These are phyloP conservation scores for Macrolepiota albuminosa DNA, from an alignment of 768 basidiomycete genomes.

Conservation along the genomic window DNA sequence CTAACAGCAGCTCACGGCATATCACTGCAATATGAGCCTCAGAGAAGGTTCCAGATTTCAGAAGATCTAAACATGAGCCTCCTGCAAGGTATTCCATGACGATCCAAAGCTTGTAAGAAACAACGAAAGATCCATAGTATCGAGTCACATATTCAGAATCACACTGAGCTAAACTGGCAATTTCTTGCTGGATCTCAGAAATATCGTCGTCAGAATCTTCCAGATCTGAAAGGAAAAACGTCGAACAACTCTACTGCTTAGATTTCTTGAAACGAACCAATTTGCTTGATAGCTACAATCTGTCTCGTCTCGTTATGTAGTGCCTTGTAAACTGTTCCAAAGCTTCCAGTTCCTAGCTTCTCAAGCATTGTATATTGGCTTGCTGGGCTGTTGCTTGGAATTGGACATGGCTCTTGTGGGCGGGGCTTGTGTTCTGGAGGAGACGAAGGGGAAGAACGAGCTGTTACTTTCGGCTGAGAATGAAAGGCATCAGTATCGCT, in stretches of 20 bases:
- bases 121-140: slow-evolving; percentile 96
- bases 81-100: slow-evolving; percentile 99
- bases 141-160: slow-evolving; percentile 95
- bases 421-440: slow-evolving; percentile 40
- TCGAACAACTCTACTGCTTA: neutral
- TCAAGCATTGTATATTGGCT: slow-evolving; percentile 90
- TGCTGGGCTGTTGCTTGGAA: slow-evolving; percentile 76
- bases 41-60: slow-evolving; percentile 86
- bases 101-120: slow-evolving; percentile 98
- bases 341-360: slow-evolving; percentile 96
- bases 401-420: slow-evolving; percentile 56
- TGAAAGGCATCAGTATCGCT: slow-evolving; percentile 31
- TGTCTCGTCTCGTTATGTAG: slow-evolving; percentile 92
- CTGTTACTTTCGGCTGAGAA: slow-evolving; percentile 34
- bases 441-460: slow-evolving; percentile 47
- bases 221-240: slow-evolving; percentile 53
- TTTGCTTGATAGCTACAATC: slow-evolving; percentile 97
- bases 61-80: slow-evolving; percentile 95
- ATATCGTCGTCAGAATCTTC: slow-evolving; percentile 99
- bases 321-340: slow-evolving; percentile 96
- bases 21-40: slow-evolving; percentile 95
- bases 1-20: slow-evolving; percentile 87
- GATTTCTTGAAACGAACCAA: slow-evolving; percentile 54
- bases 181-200: slow-evolving; percentile 97
- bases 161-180: slow-evolving; percentile 91